Evolutionary conservation across 148 eudicot species (phyloP).

Genomic region (Diospyros lotus): DNA sequence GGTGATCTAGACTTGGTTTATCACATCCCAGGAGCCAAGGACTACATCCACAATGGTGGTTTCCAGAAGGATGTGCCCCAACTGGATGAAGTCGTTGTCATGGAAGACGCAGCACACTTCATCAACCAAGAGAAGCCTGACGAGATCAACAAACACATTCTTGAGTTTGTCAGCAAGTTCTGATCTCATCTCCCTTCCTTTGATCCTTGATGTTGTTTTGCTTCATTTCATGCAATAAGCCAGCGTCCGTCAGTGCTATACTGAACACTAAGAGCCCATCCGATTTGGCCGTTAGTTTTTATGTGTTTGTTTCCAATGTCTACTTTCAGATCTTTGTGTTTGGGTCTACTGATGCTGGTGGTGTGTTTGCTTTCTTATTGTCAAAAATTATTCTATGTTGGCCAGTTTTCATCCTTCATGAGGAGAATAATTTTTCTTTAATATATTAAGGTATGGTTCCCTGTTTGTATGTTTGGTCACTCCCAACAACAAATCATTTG

Average conservation of each 20-base stretch:
- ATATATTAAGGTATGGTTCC: too few relatives aligned
- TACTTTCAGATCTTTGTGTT: too few relatives aligned
- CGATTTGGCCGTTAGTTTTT: too few relatives aligned
- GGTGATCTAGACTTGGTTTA: conserved; percentile 40
- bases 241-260: neutral
- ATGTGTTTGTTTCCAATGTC: too few relatives aligned
- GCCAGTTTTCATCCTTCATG: too few relatives aligned
- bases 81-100: conserved; percentile 34
- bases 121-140: conserved; percentile 27
- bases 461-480: too few relatives aligned
- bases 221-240: neutral
- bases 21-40: conserved; percentile 26
- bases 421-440: too few relatives aligned
- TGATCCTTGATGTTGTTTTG: neutral
- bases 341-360: too few relatives aligned
- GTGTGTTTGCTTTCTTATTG: too few relatives aligned
- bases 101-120: conserved; percentile 40
- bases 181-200: neutral
- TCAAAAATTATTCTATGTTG: too few relatives aligned
- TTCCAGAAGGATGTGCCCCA: conserved; percentile 28
- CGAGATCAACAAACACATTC: conserved; percentile 31
- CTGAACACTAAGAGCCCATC: too few relatives aligned
- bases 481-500: too few relatives aligned
- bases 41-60: conserved; percentile 31
- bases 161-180: conserved; percentile 21